Conservation (phyloP, 2,329 filamentous ascomycete species). For the Chaetomium strumarium region DNA sequence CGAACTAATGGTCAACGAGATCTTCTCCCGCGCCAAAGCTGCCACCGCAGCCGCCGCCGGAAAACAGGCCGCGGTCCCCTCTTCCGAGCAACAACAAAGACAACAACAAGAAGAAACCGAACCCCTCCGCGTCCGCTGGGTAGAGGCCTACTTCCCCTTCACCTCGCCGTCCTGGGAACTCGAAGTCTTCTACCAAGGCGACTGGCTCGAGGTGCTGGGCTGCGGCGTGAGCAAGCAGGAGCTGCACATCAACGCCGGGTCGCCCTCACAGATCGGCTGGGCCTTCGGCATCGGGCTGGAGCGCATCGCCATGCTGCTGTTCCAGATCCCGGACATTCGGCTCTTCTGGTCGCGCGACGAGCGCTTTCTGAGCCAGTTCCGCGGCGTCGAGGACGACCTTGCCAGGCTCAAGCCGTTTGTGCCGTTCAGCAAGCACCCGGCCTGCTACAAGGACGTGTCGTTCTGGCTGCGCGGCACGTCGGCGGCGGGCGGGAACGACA, state of each 20-base stretch:
- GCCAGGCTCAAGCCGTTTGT: conserved; percentile 57
- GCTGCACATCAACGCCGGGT: conserved; percentile 69
- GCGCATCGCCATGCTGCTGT: conserved; percentile 94
- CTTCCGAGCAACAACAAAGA: conserved; percentile 24
- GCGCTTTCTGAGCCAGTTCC: conserved; percentile 84
- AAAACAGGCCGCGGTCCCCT: not conserved
- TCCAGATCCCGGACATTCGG: conserved; percentile 91
- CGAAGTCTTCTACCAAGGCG: conserved; percentile 87
- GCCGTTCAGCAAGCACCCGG: conserved; percentile 87
- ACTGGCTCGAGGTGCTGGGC: conserved; percentile 96
- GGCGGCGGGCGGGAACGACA: conserved; percentile 41
- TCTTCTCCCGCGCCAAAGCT: conserved; percentile 72
- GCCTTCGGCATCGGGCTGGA: conserved; percentile 93
- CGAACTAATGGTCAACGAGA: conserved; percentile 82
- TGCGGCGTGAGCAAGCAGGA: conserved; percentile 83
- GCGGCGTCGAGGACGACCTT: conserved; percentile 49
- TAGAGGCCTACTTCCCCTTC: conserved; percentile 96
- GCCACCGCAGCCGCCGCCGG: conserved; percentile 45
- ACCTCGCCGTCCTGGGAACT: conserved; percentile 94
- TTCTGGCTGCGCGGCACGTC: conserved; percentile 69
- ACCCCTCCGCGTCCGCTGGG: conserved; percentile 82
- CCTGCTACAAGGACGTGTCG: conserved; percentile 84
- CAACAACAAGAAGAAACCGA: conserved; percentile 46
- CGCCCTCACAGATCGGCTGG: conserved; percentile 77
- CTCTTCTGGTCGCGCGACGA: conserved; percentile 88